Base-by-base conservation (phyloP, 768 basidiomycete genomes). In the Cystobasidium onofrii region DNA sequence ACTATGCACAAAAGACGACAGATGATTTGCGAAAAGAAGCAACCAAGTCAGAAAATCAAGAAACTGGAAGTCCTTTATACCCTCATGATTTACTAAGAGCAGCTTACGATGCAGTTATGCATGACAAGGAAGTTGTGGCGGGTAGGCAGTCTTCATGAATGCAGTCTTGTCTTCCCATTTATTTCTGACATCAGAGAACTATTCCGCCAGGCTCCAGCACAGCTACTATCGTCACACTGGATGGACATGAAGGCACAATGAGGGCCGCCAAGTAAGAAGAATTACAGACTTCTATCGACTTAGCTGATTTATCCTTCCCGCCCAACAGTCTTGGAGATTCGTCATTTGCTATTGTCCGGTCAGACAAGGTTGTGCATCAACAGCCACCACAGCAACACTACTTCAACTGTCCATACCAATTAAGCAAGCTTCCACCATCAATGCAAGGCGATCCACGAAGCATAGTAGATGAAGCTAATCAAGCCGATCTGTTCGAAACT, bases 1-100 rank as follows among this genome's bases (percentile, higher is more conserved):
- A 90, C 81, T 79, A 80, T 55, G 71, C 10, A 39, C 41, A 43
- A 27, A 27, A 50, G 9, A 31, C 52, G 33, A 61, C 71, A 12
- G 61, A 64, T 20, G 39, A 60, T 18, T 54, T 71, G 1, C 31
- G 39, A 10, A 29, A 2, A 3, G 52, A 44, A 52, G 20, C 29
- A 13, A 52, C 46, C 25, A 57, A 50, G 31, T 57, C 27, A 6
- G 39, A 9, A 27, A n/a, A 29, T 3, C 9, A 29, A 67, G 33
- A 34, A 27, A 17, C 34, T 41, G 39, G 27, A 36, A 25, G 36
- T 41, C 33, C 63, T 7, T 57, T 62, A n/a, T 73, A 62, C 33
- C 71, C 71, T n/a, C 71, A 73, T 18, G 60, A 63, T 20, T 15
- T 73, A 3, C 60, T 73, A 10, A 2, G 60, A 15, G 3, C 25